Base-by-base conservation (phyloP, 148 eudicot species). In the Cornus florida region DNA sequence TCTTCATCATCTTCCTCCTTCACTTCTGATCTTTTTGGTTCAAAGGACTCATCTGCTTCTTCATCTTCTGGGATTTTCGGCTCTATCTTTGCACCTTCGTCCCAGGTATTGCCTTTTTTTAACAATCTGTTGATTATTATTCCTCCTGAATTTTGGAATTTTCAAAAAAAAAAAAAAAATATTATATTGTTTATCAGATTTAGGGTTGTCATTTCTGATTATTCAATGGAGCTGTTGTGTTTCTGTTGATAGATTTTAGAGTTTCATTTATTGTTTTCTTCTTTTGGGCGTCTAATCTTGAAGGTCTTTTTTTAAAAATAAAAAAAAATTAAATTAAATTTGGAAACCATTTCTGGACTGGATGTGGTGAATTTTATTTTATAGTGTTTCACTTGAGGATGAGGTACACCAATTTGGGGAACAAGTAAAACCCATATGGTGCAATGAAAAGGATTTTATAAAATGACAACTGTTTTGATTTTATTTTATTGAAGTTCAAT, bases 21-120 rank as follows among this genome's bases (percentile, higher is more conserved):
- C 31, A 79, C 90, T 81, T 82, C 94, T 84, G 94, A 91, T 81
- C 88, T 93, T 67, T 93, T 93, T 77, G 97, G 93, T 67, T 70
- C 85, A 20, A 88, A 77, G 75, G 93, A 91, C 23, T 78, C 83
- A 17, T 77, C 91, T 70, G 85, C 77, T 81, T 82, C 90, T 0
- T 71, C 87, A 71, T 88, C 87, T 85, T 85, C 89, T 35, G 80
- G 82, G 65, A 77, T 87, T 82, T 87, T 84, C 12, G 80, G 80
- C 10, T 79, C 87, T 7, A 87, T 87, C 35, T 84, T 87, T 69
- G 56, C 82, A 0, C 91, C 90, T 41, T 81, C 93, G 31, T 20
- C 85, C 28, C 86, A 86, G 94, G 94, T 91, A 84, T 62, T 62
- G 22, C 66, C 66, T 20, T n/a, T 3, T 3, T 62, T 20, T n/a